Evolutionary conservation across 192 early-diverging fungal species (phyloP).

Genomic region (Paraglomus occultum): DNA sequence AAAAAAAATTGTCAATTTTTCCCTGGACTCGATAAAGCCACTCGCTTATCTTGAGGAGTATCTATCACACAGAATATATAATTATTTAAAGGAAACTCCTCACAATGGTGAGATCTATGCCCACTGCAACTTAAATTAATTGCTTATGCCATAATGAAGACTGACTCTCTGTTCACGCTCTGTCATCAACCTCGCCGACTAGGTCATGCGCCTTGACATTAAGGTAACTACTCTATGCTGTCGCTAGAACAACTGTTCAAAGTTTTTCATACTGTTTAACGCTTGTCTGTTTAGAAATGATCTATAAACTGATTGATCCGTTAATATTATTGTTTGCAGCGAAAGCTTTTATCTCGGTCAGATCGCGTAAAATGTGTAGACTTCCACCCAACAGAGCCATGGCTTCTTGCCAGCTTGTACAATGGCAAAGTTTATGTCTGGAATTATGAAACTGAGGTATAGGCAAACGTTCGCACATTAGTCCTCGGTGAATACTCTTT

Average conservation of each 20-base stretch:
- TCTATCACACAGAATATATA: too few relatives aligned
- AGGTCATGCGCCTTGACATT: constrained; percentile 58
- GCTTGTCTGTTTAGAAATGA: not conserved
- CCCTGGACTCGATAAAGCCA: too few relatives aligned
- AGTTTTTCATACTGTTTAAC: not conserved
- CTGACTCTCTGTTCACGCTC: too few relatives aligned
- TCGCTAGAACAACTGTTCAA: not conserved
- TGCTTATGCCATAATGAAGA: not conserved
- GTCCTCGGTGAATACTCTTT: not conserved
- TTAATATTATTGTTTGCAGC: constrained; percentile 32
- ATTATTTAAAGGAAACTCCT: not conserved
- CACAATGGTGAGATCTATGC: too few relatives aligned
- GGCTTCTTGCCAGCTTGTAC: constrained; percentile 96
- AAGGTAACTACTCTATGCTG: constrained; percentile 35
- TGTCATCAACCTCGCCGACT: not conserved
- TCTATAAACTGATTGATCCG: not conserved
- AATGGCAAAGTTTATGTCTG: constrained; percentile 94
- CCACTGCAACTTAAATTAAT: not conserved
- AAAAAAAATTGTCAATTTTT: too few relatives aligned
- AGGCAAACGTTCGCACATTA: not conserved
- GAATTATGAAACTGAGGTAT: constrained; percentile 97
- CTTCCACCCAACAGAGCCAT: constrained; percentile 98
- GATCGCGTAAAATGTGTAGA: constrained; percentile 98
- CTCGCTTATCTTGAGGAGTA: too few relatives aligned
- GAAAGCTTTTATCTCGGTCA: constrained; percentile 70